Evolutionary conservation across 768 basidiomycete genomes (phyloP), one percentile per base, ranked within the genome.

Genomic region (Tricholoma hemisulphureum): DNA sequence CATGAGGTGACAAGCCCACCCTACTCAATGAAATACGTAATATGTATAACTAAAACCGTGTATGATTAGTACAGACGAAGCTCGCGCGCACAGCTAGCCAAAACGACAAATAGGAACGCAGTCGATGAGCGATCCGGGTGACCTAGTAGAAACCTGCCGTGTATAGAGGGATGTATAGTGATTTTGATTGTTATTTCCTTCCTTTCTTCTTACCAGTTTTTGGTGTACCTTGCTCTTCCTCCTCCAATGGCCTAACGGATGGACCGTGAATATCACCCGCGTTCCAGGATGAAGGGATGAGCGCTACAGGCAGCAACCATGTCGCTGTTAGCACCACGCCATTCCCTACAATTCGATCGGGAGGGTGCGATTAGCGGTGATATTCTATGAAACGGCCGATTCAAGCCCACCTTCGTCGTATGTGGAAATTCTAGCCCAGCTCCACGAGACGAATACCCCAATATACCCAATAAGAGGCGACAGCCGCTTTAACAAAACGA

Each of bases 251-350:
- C 16, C 51, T 51, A 14, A 10, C 41, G 16, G 37, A 54, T 2
- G 77, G 75, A 4, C 76, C 71, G 37, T 71, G 71, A 45, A 76
- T 75, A 56, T 71, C 68, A 6, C 75, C 77, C n/a, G 74, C 77
- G 49, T 90, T 83, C 88, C 90, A 89, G 2, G 87, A 77, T 61
- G 87, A 83, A 5, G 91, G 90, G 29, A 93, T 78, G 53, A 93
- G 74, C 5, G 88, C 83, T 26, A 92, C 81, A 16, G 91, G 89
- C 18, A 92, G 73, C 43, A 93, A 69, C 91, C 91, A 93, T 13
- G 91, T 90, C 29, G 91, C 91, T 8, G 86, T 88, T 59, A 93
- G 70, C 48, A 88, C 84, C n/a, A 93, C 87, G 2, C 91, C 91
- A 60, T 88, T 76, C 0, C 90, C 90, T 89, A 57, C 41, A 63